Percentiles rank a stretch among this genome's conserved stretches.
These are phyloP conservation scores for Cyamopsis tetragonoloba DNA, from an alignment of 306 rosid genomes.

Conservation along the genomic window DNA sequence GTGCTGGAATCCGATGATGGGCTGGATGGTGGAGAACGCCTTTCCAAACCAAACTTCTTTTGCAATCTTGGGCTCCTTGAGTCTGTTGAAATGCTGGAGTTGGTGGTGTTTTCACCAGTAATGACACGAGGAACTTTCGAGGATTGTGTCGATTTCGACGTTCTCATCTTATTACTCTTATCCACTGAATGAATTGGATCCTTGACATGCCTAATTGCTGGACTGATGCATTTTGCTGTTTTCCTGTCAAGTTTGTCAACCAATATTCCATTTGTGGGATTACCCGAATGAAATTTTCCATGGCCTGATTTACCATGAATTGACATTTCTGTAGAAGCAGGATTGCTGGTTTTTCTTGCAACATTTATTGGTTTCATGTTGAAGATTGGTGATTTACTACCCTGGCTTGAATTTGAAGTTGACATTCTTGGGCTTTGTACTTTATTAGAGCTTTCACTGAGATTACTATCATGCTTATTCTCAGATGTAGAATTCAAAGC, in stretches of 20 bases:
- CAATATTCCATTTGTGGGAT: conserved; percentile 33
- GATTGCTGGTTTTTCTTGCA: conserved; percentile 32
- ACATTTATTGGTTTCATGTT: conserved; percentile 59
- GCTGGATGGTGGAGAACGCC: conserved; percentile 47
- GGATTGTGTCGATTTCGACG: conserved; percentile 41
- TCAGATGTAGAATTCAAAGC: conserved; percentile 43
- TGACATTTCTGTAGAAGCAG: conserved; percentile 29
- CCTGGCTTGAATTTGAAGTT: conserved; percentile 34
- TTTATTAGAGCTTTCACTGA: conserved; percentile 40
- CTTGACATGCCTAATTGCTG: conserved; percentile 32
- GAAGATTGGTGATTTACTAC: conserved; percentile 47
- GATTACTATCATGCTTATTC: conserved; percentile 29
- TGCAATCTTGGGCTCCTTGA: conserved; percentile 59
- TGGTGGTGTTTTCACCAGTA: conserved; percentile 35
- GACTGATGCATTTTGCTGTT: conserved; percentile 33
- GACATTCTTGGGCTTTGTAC: conserved; percentile 52
- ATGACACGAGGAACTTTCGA: conserved; percentile 35
- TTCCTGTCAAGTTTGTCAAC: conserved; percentile 37
- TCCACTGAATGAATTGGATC: conserved; percentile 35
- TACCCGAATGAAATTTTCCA: conserved; percentile 15
- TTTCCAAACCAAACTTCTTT: conserved; percentile 59
- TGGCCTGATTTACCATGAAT: conserved; percentile 31
- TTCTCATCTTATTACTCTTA: conserved; percentile 35
- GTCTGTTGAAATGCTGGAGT: conserved; percentile 35
- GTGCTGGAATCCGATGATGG: conserved; percentile 48